phyloP scores from a whole-genome alignment of 768 basidiomycete genomes.

The Auriscalpium microsporum region DNA sequence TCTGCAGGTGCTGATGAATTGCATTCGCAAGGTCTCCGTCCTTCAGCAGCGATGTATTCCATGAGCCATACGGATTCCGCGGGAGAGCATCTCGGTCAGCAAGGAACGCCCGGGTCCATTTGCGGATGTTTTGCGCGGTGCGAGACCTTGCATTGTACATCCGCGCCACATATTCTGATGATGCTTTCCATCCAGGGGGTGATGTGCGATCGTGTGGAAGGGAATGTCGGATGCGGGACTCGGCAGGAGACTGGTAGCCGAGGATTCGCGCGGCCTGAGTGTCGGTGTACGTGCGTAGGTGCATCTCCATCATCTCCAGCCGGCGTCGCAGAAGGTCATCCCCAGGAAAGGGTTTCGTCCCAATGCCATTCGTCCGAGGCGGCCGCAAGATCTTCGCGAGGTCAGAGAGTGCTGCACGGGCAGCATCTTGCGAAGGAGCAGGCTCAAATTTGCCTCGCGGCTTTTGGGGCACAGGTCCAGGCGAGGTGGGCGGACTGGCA shows the following conservation, averaged over 20 bases:
- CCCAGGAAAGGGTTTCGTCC: neutral
- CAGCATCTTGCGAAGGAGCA: neutral
- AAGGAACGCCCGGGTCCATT: constrained; percentile 17
- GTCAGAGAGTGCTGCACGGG: neutral
- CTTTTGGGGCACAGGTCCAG: neutral
- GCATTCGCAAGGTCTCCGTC: constrained; percentile 10
- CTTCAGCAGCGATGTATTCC: constrained; percentile 12
- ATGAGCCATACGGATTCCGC: constrained; percentile 15
- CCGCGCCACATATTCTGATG: neutral
- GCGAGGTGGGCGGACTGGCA: neutral
- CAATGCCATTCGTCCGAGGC: neutral
- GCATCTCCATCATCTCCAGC: constrained; percentile 4
- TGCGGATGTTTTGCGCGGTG: constrained; percentile 9
- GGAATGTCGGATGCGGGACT: too few species aligned
- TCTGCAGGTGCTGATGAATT: constrained; percentile 12
- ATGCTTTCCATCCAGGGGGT: neutral
- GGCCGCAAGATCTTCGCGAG: neutral
- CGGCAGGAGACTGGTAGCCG: neutral
- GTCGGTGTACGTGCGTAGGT: neutral
- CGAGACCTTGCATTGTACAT: neutral
- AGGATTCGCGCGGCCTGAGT: neutral
- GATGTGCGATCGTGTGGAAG: too few species aligned
- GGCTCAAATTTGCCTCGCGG: neutral
- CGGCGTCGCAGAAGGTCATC: constrained; percentile 3
- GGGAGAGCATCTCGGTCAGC: constrained; percentile 16